Evolutionary conservation across 805 yeast genomes (phyloP).

Genomic region (Yamadazyma akitaensis): DNA sequence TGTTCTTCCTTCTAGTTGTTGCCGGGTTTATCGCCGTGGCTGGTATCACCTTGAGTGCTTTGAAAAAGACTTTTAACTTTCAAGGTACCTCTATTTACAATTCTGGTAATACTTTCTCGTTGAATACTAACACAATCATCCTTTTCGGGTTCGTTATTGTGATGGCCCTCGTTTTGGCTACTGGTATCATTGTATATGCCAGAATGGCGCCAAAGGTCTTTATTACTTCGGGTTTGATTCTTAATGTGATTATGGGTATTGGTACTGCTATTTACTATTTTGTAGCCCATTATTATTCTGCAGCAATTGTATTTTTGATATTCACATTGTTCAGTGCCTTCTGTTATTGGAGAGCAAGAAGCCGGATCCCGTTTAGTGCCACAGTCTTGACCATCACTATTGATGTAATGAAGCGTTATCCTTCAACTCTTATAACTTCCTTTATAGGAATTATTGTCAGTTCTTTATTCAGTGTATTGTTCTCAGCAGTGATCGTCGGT

Average conservation of each 20-base stretch:
- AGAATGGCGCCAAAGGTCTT: conserved; percentile 62
- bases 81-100: conserved; percentile 66
- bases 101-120: conserved; percentile 50
- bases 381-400: conserved; percentile 67
- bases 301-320: conserved; percentile 70
- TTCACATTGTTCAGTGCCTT: conserved; percentile 63
- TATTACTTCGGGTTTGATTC: conserved; percentile 63
- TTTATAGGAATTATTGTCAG: conserved; percentile 56
- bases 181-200: conserved; percentile 56
- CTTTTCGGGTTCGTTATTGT: conserved; percentile 64
- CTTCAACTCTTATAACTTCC: conserved; percentile 63
- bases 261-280: conserved; percentile 78
- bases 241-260: conserved; percentile 64
- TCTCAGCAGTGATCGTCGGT: conserved; percentile 66
- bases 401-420: conserved; percentile 70
- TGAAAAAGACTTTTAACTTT: conserved; percentile 49
- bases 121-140: conserved; percentile 73
- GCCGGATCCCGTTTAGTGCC: conserved; percentile 71
- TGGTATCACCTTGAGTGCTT: conserved; percentile 62
- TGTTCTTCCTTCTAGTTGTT: conserved; percentile 45
- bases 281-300: conserved; percentile 66
- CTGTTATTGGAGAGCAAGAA: conserved; percentile 70
- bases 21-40: conserved; percentile 72
- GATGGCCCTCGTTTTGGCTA: conserved; percentile 56
- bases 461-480: conserved; percentile 62